Conservation (phyloP, 805 yeast species). For the Cyberlindnera nakhonratchasimensis region DNA sequence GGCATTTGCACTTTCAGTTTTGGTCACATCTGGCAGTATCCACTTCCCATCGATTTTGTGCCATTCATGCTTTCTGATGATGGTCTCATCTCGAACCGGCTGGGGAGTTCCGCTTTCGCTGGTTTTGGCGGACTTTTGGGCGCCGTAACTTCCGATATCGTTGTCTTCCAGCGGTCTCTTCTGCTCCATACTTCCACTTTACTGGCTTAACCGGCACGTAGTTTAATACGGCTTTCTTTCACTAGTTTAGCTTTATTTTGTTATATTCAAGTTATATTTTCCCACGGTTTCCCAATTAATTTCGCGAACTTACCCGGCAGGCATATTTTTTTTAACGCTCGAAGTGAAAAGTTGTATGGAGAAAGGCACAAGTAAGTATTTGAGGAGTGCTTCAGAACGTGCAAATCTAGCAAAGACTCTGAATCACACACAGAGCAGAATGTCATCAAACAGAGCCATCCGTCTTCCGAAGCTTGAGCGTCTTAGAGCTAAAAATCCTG, state of each 20-base stretch:
- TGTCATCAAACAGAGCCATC: constrained; percentile 37
- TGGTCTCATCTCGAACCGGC: too few relatives aligned
- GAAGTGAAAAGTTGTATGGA: neutral
- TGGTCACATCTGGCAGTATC: constrained; percentile 36
- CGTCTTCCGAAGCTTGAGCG: constrained; percentile 71
- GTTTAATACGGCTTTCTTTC: too few relatives aligned
- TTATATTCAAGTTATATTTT: too few relatives aligned
- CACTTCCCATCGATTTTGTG: constrained; percentile 32
- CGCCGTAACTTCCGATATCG: neutral
- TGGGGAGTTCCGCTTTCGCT: neutral
- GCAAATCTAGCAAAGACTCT: too few relatives aligned
- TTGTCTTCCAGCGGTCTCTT: constrained; percentile 3
- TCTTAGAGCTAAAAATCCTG: constrained; percentile 65
- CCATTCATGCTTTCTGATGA: constrained; percentile 4
- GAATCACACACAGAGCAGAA: constrained; percentile 17
- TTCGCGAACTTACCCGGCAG: neutral
- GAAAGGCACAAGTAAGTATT: neutral
- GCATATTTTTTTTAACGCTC: neutral
- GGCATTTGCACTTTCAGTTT: constrained; percentile 43
- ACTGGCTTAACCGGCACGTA: too few relatives aligned
- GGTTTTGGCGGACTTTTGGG: neutral
- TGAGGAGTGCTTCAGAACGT: too few relatives aligned
- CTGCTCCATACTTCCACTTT: constrained; percentile 1
- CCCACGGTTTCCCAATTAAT: too few relatives aligned
- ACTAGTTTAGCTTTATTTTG: too few relatives aligned